Base-by-base conservation (phyloP, 169 alveolate genomes). In the Nephromyces sp. region DNA sequence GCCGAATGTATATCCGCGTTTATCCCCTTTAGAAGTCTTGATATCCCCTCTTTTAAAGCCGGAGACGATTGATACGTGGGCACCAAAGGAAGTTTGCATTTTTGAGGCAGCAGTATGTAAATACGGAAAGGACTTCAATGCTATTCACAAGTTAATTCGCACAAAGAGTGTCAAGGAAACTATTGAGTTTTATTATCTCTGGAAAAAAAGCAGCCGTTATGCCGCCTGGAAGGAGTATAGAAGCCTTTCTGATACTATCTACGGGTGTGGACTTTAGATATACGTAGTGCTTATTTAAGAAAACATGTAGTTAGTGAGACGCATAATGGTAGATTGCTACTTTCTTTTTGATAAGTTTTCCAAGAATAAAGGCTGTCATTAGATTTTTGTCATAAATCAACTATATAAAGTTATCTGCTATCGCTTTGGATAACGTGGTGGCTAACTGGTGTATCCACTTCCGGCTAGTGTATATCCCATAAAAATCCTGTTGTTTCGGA, bases 141-240 rank as follows among this genome's bases (percentile, higher is more conserved):
- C 79, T 34, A 74, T 87, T 6, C 93, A 87, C 57, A 73, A 87
- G 21, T 61, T 81, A 43, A 87, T 87, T 0, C 84, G 85, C 35
- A 86, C 87, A 25, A 87, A 87, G 52, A 76, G 92, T 0, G 85
- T 85, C 3, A 77, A 85, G 64, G 93, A 87, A 63, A 84, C 87
- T 29, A 90, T 87, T 27, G 93, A 87, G 63, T 85, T 87, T 78
- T 87, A 87, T 57, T 87, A 87, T 74, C 68, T 87, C 43, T 87
- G 93, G 93, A 87, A 87, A 63, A 86, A 88, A 67, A 86, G 92
- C 27, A 84, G 72, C 81, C 61, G 93, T 15, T 87, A 87, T 63
- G 70, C 70, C 15, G 82, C 89, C 52, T 87, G 93, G 93, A 87
- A 87, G 73, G 86, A 74, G 8, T 81, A 83, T 65, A 70, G 92